Base-by-base conservation (phyloP, 768 basidiomycete species). In the Trametes punicea region DNA sequence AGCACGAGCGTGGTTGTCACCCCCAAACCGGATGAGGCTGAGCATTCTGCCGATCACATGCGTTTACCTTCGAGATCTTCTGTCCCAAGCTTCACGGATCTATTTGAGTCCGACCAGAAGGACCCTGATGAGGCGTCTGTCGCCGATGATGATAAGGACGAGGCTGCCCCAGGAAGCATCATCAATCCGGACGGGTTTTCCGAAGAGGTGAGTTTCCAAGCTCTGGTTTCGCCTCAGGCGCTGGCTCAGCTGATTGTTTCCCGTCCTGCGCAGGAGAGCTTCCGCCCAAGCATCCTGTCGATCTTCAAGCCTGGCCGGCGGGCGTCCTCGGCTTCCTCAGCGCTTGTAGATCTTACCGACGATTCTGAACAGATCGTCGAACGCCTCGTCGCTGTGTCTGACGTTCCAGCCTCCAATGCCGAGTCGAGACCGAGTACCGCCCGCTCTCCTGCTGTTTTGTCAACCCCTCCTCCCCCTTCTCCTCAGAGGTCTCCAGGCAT, bases 341-440 rank as follows among this genome's bases (percentile, higher is more conserved):
- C 57, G 1, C 61, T 56, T 21, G 53, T 55, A 10, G 61, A 58
- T 18, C 53, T 58, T 38, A 55, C 56, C n/a, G 56, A 55, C 48
- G 41, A 59, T 25, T 66, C 63, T n/a, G 65, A 66, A 36, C 54
- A 50, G 33, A 55, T 61, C 13, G 67, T 68, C 33, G 67, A 66
- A 31, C 62, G 59, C 10, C 64, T 68, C 5, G 56, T 62, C 29
- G 48, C 54, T n/a, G 60, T 55, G 10, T 44, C 64, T 3, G 51
- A 54, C 8, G 50, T 64, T 38, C 7, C 29, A 25, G 39, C 48
- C 57, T 48, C 52, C 51, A 46, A 51, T 20, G 42, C 55, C 7
- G 45, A 52, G 25, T 31, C 52, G 36, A n/a, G 39, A 21, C 42
- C 54, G 5, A 31, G 51, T 30, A 53, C 47, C 16, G 53, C 58